Evolutionary conservation across 768 basidiomycete genomes (phyloP).

Genomic region (Mycena kentingensis): DNA sequence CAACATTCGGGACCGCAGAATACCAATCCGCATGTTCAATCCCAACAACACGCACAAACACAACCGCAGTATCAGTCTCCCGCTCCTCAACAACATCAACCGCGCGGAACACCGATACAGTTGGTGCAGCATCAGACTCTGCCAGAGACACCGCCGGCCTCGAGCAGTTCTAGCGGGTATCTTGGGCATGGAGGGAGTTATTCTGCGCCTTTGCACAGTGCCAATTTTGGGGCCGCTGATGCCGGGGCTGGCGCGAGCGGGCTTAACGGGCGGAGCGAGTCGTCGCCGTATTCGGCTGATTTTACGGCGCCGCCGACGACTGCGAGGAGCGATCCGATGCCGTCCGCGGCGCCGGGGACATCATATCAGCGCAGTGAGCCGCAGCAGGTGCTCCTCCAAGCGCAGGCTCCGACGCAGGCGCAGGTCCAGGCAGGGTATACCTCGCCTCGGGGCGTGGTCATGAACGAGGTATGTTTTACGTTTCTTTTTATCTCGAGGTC

Average conservation of each 20-base stretch:
- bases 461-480: slow-evolving; percentile 17
- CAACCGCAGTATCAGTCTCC: slow-evolving; percentile 26
- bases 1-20: slow-evolving; percentile 22
- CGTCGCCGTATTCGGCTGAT: too few species aligned
- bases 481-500: neutral
- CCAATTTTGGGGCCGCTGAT: too few species aligned
- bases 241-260: too few species aligned
- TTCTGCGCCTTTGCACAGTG: too few species aligned
- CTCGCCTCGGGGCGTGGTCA: slow-evolving; percentile 3
- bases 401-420: too few species aligned
- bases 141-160: neutral
- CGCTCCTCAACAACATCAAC: slow-evolving; percentile 6
- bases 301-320: too few species aligned
- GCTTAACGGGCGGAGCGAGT: too few species aligned
- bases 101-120: slow-evolving; percentile 6
- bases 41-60: slow-evolving; percentile 6
- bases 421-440: neutral
- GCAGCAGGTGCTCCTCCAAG: too few species aligned
- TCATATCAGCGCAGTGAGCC: too few species aligned
- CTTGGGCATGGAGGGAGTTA: too few species aligned
- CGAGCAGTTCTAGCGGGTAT: neutral
- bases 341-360: too few species aligned
- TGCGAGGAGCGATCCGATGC: too few species aligned
- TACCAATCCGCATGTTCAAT: slow-evolving; percentile 11
- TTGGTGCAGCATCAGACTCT: slow-evolving; percentile 24